Base-by-base conservation (phyloP, 2,329 filamentous ascomycete species). In the Aphanocladium album region DNA sequence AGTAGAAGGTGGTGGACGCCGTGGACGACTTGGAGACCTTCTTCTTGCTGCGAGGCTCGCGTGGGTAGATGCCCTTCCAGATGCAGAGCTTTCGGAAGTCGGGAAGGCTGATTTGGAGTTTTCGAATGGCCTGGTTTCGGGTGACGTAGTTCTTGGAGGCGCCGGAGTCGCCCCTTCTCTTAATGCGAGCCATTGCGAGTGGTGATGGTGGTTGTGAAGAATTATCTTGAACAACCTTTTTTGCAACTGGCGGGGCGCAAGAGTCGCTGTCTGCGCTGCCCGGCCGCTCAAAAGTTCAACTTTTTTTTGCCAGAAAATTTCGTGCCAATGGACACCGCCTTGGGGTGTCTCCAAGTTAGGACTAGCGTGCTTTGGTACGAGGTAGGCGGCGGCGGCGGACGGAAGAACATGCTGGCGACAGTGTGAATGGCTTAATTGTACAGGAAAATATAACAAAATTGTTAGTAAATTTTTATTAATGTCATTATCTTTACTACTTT, bases 1-100 rank as follows among this genome's bases (percentile, higher is more conserved):
- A 89, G 78, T 89, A 89, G 68, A 98, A 99, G 64, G 95, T 99
- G 30, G 93, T 98, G 60, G 89, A 93, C 63, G 89, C 87, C 39
- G 90, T 96, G 27, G 92, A 87, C 62, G 90, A 91, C 77, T 96
- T 96, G 72, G 89, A 91, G 46, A 90, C 95, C 84, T 97, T 97
- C 82, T 96, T 97, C 82, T 92, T 93, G 80, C 89, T 96, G 72
- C 95, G 87, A 65, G 95, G 95, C 81, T 99, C 95, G 71, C 95
- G 90, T 66, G 95, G 95, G 78, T 97, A 99, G 75, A 99, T 98
- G 70, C 93, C 95, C 82, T 98, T 98, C 89, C 96, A 99, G 76
- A 99, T 99, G 80, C 95, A 99, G 73, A 99, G 84, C 79, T 96
- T 89, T 78, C 95, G 89, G 79, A 99, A 99, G 79, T 99, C 95